Evolutionary conservation across 2,329 filamentous ascomycete genomes (phyloP).

Genomic region (Aulographum hederae): DNA sequence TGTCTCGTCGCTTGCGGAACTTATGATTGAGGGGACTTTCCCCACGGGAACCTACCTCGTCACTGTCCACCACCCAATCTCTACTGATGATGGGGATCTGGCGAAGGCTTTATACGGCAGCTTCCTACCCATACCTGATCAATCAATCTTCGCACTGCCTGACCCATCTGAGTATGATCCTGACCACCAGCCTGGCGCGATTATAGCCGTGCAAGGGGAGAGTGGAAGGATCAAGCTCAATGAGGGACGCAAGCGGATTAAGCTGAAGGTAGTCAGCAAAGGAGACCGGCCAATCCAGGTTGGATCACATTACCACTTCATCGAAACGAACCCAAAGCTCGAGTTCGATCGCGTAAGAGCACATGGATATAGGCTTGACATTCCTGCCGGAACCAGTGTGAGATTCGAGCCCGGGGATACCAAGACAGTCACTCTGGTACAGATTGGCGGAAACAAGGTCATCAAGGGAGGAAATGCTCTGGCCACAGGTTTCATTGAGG

Average conservation of each 20-base stretch:
- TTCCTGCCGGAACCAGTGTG: constrained; percentile 77
- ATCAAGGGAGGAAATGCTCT: constrained; percentile 74
- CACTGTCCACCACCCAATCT: constrained; percentile 81
- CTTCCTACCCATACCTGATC: constrained; percentile 64
- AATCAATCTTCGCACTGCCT: constrained; percentile 47
- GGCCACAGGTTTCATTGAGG: constrained; percentile 54
- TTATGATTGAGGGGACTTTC: constrained; percentile 92
- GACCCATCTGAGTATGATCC: constrained; percentile 47
- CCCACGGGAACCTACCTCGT: constrained; percentile 81
- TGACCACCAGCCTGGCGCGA: constrained; percentile 57
- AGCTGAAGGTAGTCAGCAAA: constrained; percentile 61
- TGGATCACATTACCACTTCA: constrained; percentile 90
- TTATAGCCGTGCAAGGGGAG: constrained; percentile 51
- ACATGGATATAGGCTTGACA: constrained; percentile 76
- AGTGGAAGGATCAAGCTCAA: constrained; percentile 50
- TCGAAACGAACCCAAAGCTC: constrained; percentile 82
- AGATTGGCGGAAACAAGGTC: constrained; percentile 63
- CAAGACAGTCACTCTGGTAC: constrained; percentile 76
- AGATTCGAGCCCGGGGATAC: constrained; percentile 88
- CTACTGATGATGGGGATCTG: constrained; percentile 69
- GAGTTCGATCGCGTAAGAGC: constrained; percentile 70
- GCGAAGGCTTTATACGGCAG: constrained; percentile 78
- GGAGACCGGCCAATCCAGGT: constrained; percentile 73
- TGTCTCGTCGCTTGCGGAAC: constrained; percentile 56
- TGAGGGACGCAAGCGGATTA: constrained; percentile 53